Percentiles rank a stretch among this genome's conserved stretches.
Conservation (phyloP, 768 basidiomycete genomes). For the Polyporus arcularius region DNA sequence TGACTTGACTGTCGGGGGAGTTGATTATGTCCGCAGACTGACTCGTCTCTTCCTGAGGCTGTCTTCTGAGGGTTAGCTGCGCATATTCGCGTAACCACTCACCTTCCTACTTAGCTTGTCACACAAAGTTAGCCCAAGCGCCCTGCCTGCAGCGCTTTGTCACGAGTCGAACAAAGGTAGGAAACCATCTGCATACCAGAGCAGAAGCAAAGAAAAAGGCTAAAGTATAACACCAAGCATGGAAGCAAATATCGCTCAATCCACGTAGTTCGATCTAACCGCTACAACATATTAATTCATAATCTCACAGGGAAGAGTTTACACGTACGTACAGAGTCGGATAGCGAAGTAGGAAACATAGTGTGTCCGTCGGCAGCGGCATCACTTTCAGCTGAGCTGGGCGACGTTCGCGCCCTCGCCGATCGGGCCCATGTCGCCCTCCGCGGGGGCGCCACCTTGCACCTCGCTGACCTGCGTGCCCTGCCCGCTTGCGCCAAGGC, state of each 20-base stretch:
- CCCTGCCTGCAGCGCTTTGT: too few species aligned
- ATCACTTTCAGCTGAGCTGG: constrained; percentile 8
- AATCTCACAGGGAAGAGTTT: constrained; percentile 4
- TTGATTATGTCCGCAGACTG: too few species aligned
- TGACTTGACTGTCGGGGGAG: too few species aligned
- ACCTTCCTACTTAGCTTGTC: neutral
- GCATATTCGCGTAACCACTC: neutral
- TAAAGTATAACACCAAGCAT: neutral
- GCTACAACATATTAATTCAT: constrained; percentile 3
- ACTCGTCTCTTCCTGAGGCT: too few species aligned
- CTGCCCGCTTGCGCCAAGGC: constrained; percentile 60
- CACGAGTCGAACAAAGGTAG: neutral
- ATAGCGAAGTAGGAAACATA: constrained; percentile 1
- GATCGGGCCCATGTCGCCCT: constrained; percentile 57
- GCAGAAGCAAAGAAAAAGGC: neutral
- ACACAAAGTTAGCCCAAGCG: neutral
- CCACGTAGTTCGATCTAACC: neutral
- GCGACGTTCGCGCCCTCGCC: constrained; percentile 41
- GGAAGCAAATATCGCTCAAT: neutral
- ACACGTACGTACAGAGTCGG: constrained; percentile 1
- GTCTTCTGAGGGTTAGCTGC: too few species aligned
- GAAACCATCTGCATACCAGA: neutral
- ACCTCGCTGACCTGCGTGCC: constrained; percentile 61
- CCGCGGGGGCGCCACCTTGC: constrained; percentile 42
- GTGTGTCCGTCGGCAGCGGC: neutral